Conservation (phyloP, 2,329 filamentous ascomycete species). For the Xylaria sp. region DNA sequence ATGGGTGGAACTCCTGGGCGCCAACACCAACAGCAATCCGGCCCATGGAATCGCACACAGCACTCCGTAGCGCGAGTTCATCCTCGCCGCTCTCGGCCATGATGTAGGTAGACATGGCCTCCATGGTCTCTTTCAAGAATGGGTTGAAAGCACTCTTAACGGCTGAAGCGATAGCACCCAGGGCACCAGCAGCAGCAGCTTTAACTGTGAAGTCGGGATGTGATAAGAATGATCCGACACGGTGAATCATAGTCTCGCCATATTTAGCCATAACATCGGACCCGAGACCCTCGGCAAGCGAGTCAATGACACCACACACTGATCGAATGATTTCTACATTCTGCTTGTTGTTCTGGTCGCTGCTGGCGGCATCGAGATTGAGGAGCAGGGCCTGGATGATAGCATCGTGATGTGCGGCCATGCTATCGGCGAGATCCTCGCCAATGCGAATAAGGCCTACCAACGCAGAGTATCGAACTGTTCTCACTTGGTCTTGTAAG, state of each 20-base stretch:
- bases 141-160: conserved; percentile 85
- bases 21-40: conserved; percentile 93
- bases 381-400: conserved; percentile 87
- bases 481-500: conserved; percentile 83
- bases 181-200: conserved; percentile 85
- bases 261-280: conserved; percentile 84
- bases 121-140: conserved; percentile 93
- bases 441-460: conserved; percentile 90
- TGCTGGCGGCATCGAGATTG: conserved; percentile 85
- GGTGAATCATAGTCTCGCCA: conserved; percentile 82
- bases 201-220: conserved; percentile 91
- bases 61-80: conserved; percentile 87
- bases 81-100: conserved; percentile 89
- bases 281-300: conserved; percentile 87
- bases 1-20: conserved; percentile 85
- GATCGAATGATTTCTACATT: conserved; percentile 88
- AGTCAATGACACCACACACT: conserved; percentile 89
- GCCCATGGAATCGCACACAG: conserved; percentile 91
- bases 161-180: conserved; percentile 89
- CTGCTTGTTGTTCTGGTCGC: conserved; percentile 75
- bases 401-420: conserved; percentile 84
- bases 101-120: conserved; percentile 85
- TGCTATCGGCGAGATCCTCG: conserved; percentile 91
- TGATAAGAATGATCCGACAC: conserved; percentile 84
- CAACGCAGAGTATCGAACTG: conserved; percentile 87